Percentiles rank a stretch among this genome's conserved stretches.
Conservation (phyloP, 257 asterid genomes). For the Solanum bulbocastanum region DNA sequence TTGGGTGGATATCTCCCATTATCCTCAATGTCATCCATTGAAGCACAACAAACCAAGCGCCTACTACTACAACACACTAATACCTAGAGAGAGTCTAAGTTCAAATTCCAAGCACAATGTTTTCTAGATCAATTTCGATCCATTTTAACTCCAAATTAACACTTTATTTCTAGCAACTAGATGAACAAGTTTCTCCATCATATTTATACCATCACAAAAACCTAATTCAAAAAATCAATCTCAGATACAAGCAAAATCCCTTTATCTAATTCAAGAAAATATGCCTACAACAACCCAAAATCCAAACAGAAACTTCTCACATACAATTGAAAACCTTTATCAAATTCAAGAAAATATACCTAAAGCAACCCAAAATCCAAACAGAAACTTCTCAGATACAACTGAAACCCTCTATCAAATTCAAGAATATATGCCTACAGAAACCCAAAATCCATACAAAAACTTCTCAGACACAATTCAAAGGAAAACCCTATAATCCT, state of each 20-base stretch:
- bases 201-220: background rate
- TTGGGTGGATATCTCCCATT: conserved; percentile 40
- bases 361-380: background rate
- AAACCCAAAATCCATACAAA: background rate
- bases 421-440: background rate
- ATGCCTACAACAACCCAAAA: background rate
- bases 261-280: background rate
- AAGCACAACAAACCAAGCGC: conserved; percentile 11
- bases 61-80: background rate
- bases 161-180: background rate
- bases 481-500: background rate
- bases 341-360: background rate
- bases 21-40: conserved; percentile 51
- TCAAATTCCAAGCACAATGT: background rate
- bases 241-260: background rate
- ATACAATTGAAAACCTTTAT: background rate
- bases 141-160: background rate
- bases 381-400: background rate
- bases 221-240: background rate
- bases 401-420: background rate
- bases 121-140: background rate
- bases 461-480: background rate
- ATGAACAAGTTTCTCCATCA: background rate
- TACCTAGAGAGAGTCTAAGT: background rate
- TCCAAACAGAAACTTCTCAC: background rate